Evolutionary conservation across 352 stramenopile species (phyloP).

Genomic region (Pythium rhizo-oryzae): DNA sequence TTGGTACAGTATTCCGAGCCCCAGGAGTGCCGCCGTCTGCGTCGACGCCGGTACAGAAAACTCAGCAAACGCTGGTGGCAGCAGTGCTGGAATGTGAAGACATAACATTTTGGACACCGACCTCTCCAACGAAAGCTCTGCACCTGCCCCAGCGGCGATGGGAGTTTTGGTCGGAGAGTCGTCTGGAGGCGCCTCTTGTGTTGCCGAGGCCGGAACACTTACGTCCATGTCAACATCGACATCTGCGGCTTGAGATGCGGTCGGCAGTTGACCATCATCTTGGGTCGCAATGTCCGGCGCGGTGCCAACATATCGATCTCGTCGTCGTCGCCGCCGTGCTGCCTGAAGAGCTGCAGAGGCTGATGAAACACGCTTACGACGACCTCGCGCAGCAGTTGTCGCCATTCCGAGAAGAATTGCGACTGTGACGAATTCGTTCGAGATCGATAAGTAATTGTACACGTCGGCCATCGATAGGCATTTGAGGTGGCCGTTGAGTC

Average conservation of each 20-base stretch:
- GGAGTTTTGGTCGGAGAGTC: conserved; percentile 32
- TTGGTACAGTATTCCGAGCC: conserved; percentile 96
- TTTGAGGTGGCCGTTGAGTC: conserved; percentile 93
- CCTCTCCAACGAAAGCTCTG: conserved; percentile 76
- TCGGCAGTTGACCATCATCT: conserved; percentile 21
- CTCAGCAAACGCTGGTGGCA: conserved; percentile 93
- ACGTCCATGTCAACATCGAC: conserved; percentile 21
- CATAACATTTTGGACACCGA: conserved; percentile 98
- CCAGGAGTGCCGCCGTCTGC: conserved; percentile 95
- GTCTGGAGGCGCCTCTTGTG: conserved; percentile 7
- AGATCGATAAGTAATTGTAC: conserved; percentile 98
- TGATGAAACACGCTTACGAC: conserved; percentile 43
- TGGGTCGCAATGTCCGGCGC: conserved; percentile 21
- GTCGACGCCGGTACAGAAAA: conserved; percentile 96
- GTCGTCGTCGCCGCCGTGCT: conserved; percentile 13
- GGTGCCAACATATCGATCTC: conserved; percentile 4
- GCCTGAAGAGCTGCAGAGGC: conserved; percentile 16
- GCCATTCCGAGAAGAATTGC: conserved; percentile 97
- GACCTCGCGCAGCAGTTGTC: conserved; percentile 90
- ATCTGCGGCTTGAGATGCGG: conserved; percentile 21
- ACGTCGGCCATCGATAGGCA: conserved; percentile 97
- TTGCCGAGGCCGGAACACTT: conserved; percentile 16
- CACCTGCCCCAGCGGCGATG: conserved; percentile 38
- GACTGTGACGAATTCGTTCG: conserved; percentile 96
- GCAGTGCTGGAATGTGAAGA: conserved; percentile 96